Evolutionary conservation across 2,329 filamentous ascomycete species (phyloP).

Genomic region (Berkeleyomyces basicola): DNA sequence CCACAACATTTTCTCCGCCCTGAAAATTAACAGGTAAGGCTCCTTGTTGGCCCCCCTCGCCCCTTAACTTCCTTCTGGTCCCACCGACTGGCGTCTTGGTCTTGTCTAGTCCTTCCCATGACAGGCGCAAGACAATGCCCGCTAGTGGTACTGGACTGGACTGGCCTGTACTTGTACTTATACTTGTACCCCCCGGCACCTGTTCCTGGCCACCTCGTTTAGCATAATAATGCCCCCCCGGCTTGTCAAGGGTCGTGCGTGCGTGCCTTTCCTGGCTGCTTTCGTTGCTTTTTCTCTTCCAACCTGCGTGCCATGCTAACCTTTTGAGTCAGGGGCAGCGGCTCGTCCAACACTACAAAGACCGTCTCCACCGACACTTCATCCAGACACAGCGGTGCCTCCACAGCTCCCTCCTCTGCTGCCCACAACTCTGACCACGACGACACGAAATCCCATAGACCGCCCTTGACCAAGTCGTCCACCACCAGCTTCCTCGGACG

Average conservation of each 20-base stretch:
- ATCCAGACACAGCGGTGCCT: conserved; percentile 44
- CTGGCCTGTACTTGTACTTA: no score
- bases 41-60: conserved; percentile 8
- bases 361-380: conserved; percentile 42
- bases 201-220: conserved; percentile 8
- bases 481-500: conserved; percentile 37
- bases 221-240: not conserved
- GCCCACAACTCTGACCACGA: conserved; percentile 17
- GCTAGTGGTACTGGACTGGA: not conserved
- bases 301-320: conserved; percentile 6
- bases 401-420: conserved; percentile 43
- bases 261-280: not conserved
- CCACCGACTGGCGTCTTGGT: not conserved
- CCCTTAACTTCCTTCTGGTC: not conserved
- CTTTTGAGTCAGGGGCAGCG: conserved; percentile 19
- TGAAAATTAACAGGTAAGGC: conserved; percentile 39
- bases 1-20: conserved; percentile 41
- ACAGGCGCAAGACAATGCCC: conserved; percentile 1
- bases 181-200: not conserved
- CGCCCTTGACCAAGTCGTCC: conserved; percentile 28
- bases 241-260: not conserved
- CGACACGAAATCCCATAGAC: conserved; percentile 16
- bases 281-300: conserved; percentile 6
- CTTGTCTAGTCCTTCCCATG: not conserved
- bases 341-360: conserved; percentile 44